Evolutionary conservation across 108 stramenopile genomes (phyloP), one percentile per base, ranked within the genome.

Genomic region (Cylindrotheca closterium): DNA sequence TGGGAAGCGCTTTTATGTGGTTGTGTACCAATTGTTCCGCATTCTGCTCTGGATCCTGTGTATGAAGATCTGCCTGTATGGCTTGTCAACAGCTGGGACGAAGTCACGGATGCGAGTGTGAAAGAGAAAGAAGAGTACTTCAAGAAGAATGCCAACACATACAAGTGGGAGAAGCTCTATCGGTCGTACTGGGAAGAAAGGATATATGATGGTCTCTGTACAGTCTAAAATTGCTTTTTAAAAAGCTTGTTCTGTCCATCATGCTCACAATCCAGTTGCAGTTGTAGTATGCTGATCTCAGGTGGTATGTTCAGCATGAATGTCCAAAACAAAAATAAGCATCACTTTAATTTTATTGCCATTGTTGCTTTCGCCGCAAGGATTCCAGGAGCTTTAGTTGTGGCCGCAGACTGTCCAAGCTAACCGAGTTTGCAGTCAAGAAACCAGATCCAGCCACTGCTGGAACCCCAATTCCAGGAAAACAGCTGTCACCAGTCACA

Each of bases 391-490:
- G 21, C 10, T 81, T 47, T 45, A 82, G 54, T 51, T 89, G 88
- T 15, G 71, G 62, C 21, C 58, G 51, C 42, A 89, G 62, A 18
- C 82, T 80, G 45, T 84, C 80, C 8, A 83, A 68, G 2, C 72
- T 74, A 19, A 89, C 80, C 2, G 84, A 83, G 73, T 86, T 82
- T 3, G 95, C 95, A 2, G 88, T 92, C 10, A 91, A 49, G 12
- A 91, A 75, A 3, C 95, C 95, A 26, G 89, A 89, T n/a, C 93
- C 95, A 0, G 92, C 92, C 0, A 93, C 93, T 10, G 95, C 93
- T 2, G 95, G 95, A 15, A 96, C 93, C 24, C 95, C 95, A 55
- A 94, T 94, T 12, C 93, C 93, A 0, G 93, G 92, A 71, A 92
- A 92, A 30, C 85, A 87, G n/a, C 74, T 73, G 60, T 94, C 87